phyloP scores from a whole-genome alignment of 1,284 basidiomycete species.

The Tilletia indica region DNA sequence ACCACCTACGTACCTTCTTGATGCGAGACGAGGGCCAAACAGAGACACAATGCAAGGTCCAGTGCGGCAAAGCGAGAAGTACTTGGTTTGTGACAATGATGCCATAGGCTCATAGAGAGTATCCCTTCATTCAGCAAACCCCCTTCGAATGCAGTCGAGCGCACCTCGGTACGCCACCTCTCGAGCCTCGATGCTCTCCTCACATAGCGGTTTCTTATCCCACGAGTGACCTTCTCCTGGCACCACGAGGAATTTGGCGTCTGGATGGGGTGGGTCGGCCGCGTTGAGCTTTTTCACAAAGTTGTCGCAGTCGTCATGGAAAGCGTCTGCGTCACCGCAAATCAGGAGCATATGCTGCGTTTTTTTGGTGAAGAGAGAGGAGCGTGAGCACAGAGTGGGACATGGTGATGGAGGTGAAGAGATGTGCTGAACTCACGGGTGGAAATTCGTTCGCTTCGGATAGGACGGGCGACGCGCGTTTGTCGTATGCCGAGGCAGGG shows the following conservation, averaged over 20 bases:
- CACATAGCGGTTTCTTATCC: neutral
- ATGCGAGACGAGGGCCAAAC: too few relatives aligned
- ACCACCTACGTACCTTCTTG: too few relatives aligned
- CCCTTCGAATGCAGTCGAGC: neutral
- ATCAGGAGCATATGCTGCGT: neutral
- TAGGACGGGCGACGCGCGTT: neutral
- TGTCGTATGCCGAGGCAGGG: neutral
- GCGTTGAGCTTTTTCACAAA: conserved; percentile 6
- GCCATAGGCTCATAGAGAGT: too few relatives aligned
- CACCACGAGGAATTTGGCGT: neutral
- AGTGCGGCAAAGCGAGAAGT: too few relatives aligned
- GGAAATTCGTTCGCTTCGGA: neutral
- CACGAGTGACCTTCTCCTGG: neutral
- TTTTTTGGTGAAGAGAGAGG: neutral
- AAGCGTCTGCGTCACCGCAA: neutral
- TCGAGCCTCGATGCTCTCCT: neutral
- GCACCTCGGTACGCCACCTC: neutral
- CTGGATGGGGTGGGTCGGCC: neutral
- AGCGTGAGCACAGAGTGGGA: neutral
- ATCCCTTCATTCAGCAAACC: neutral
- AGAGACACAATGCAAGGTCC: too few relatives aligned
- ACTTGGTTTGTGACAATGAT: too few relatives aligned
- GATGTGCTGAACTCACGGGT: neutral
- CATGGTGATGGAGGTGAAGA: neutral
- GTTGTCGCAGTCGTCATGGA: conserved; percentile 1